Evolutionary conservation across 768 basidiomycete genomes (phyloP).

Genomic region (Neoboletus subvelutipes): DNA sequence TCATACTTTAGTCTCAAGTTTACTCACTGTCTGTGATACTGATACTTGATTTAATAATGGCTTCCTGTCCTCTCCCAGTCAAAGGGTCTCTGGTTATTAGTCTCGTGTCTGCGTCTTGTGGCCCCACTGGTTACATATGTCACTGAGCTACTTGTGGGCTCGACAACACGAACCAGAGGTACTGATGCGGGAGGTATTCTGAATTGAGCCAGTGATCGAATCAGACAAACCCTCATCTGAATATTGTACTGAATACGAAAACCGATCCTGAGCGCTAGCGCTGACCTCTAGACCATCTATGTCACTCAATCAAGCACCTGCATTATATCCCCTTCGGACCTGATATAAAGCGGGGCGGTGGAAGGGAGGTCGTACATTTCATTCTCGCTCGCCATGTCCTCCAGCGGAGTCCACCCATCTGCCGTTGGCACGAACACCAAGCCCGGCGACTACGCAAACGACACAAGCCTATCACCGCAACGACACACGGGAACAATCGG

Average conservation of each 20-base stretch:
- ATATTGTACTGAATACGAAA: too few relatives aligned
- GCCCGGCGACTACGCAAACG: conserved; percentile 5
- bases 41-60: conserved; percentile 3
- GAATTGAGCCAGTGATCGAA: too few relatives aligned
- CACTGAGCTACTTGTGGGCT: too few relatives aligned
- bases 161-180: too few relatives aligned
- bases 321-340: background rate
- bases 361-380: background rate
- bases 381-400: conserved; percentile 9
- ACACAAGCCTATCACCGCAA: conserved; percentile 35
- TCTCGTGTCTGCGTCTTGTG: too few relatives aligned
- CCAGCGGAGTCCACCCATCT: conserved; percentile 19
- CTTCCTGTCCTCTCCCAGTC: background rate
- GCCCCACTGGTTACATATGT: too few relatives aligned
- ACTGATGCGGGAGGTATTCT: too few relatives aligned
- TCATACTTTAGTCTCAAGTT: background rate
- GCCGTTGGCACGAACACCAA: conserved; percentile 16
- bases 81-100: too few relatives aligned
- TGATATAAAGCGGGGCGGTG: background rate
- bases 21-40: background rate
- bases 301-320: background rate
- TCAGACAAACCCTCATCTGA: too few relatives aligned
- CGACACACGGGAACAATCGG: conserved; percentile 44
- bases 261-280: too few relatives aligned
- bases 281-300: too few relatives aligned